Evolutionary conservation across 2,329 filamentous ascomycete species (phyloP).

Genomic region (Talaromyces sp.): DNA sequence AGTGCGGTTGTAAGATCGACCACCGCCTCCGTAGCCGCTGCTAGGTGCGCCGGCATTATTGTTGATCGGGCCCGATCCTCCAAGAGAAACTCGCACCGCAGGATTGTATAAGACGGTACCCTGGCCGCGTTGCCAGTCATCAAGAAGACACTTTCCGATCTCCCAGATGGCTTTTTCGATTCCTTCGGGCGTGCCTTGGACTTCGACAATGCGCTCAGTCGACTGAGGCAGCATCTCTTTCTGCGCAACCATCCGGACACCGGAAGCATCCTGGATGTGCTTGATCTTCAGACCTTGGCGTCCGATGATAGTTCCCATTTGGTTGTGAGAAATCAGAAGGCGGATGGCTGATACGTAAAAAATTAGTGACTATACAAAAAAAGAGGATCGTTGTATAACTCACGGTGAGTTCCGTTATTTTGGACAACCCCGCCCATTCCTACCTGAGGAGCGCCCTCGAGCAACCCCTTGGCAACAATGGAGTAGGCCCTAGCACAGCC

Average conservation of each 20-base stretch:
- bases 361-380: neutral
- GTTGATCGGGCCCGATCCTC: constrained; percentile 49
- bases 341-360: constrained; percentile 68
- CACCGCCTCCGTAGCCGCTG: constrained; percentile 38
- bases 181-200: constrained; percentile 89
- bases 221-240: constrained; percentile 99
- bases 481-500: constrained; percentile 89
- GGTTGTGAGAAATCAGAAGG: constrained; percentile 97
- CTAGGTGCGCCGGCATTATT: constrained; percentile 41
- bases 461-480: constrained; percentile 82
- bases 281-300: constrained; percentile 97
- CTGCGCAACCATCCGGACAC: constrained; percentile 97
- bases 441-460: constrained; percentile 90
- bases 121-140: constrained; percentile 95
- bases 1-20: constrained; percentile 79
- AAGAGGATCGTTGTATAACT: constrained; percentile 34
- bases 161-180: constrained; percentile 98
- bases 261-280: constrained; percentile 94
- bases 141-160: constrained; percentile 96
- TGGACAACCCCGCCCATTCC: constrained; percentile 90
- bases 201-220: constrained; percentile 94
- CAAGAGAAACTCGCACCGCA: constrained; percentile 75
- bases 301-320: constrained; percentile 99
- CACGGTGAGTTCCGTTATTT: constrained; percentile 91
- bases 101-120: constrained; percentile 98